Evolutionary conservation across 129 eudicot species (phyloP).

Genomic region (Smallanthus sonchifolius): DNA sequence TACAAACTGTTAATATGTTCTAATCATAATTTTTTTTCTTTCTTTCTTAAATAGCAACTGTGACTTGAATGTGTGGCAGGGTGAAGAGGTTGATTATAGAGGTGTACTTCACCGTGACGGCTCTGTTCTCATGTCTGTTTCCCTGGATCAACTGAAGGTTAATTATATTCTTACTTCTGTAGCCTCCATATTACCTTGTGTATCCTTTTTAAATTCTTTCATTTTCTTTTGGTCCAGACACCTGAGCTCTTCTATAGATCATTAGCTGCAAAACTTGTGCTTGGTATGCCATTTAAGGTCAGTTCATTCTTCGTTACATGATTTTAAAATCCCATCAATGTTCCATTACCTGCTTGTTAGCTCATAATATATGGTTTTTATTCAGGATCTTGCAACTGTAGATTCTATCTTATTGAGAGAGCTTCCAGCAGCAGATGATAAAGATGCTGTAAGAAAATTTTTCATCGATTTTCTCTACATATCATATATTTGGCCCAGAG

Average conservation of each 20-base stretch:
- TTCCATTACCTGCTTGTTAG: background rate
- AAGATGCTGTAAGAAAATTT: conserved; percentile 63
- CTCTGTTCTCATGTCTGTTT: conserved; percentile 90
- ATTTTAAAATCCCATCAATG: background rate
- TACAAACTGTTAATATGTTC: background rate
- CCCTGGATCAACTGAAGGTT: conserved; percentile 89
- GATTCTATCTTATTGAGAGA: conserved; percentile 87
- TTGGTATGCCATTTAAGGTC: conserved; percentile 99
- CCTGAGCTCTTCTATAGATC: conserved; percentile 91
- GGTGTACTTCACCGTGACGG: conserved; percentile 99
- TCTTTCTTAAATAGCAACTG: background rate
- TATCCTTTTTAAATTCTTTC: conserved; percentile 4
- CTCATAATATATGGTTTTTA: background rate
- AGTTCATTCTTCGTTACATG: conserved; percentile 5
- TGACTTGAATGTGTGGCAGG: conserved; percentile 39
- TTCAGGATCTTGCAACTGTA: conserved; percentile 95
- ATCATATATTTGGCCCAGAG: background rate
- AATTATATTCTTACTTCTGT: background rate
- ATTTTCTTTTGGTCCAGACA: conserved; percentile 35
- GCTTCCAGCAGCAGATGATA: conserved; percentile 84
- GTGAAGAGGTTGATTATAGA: conserved; percentile 93
- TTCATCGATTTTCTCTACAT: background rate
- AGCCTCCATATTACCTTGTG: conserved; percentile 3
- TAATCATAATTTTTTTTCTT: background rate
- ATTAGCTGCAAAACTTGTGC: conserved; percentile 82